A percentile compares a stretch with the other conserved stretches of the same genome.
These are phyloP conservation scores for Penicillium sp. DNA, from an alignment of 2,329 filamentous ascomycete species.

Conservation along the genomic window DNA sequence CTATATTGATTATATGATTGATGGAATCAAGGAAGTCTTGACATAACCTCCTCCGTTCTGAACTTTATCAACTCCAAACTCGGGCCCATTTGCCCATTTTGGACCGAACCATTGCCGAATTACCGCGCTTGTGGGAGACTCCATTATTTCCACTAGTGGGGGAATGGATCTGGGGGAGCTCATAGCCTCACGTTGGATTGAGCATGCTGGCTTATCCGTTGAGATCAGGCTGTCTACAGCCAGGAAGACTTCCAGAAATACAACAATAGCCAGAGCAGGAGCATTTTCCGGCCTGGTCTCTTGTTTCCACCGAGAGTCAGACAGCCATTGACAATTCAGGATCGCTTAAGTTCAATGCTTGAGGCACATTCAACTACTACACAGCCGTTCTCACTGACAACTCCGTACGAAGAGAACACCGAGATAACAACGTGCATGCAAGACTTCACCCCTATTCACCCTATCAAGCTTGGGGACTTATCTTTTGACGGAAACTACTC, in stretches of 20 bases:
- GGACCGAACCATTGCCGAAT: constrained; percentile 1
- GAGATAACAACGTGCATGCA: neutral
- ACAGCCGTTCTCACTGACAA: neutral
- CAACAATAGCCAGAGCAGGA: too few relatives aligned
- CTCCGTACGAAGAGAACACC: too few relatives aligned
- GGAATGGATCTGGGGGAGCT: neutral
- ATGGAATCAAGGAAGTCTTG: neutral
- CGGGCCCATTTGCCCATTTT: constrained; percentile 2
- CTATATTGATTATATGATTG: neutral
- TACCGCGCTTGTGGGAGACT: neutral
- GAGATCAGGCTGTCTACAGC: too few relatives aligned
- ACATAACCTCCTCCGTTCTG: neutral
- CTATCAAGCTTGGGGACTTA: neutral
- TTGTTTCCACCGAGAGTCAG: too few relatives aligned
- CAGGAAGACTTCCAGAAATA: too few relatives aligned
- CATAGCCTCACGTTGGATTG: too few relatives aligned
- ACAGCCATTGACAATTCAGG: neutral
- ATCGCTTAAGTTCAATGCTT: neutral
- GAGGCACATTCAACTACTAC: neutral
- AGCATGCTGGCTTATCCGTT: too few relatives aligned
- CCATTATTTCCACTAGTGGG: neutral
- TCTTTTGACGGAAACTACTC: neutral
- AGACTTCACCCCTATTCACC: neutral
- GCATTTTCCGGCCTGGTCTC: too few relatives aligned
- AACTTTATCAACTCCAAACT: neutral